phyloP scores from a whole-genome alignment of 192 early-diverging fungal genomes.

The Phlyctochytrium arcticum region DNA sequence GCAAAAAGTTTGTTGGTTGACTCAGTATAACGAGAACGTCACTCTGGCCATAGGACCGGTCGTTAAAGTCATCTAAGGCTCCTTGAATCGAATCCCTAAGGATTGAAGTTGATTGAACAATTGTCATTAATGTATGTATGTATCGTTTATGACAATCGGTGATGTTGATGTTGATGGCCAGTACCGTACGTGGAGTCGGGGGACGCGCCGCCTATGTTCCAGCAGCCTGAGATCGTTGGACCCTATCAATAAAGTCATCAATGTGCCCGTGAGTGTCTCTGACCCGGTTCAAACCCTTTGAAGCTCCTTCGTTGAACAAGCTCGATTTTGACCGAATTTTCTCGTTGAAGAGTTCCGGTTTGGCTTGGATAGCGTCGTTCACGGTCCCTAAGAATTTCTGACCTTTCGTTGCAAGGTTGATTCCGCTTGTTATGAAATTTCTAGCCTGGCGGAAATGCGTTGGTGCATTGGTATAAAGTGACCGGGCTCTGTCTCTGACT shows the following conservation, averaged over 20 bases:
- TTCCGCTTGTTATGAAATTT: neutral
- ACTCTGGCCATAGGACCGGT: constrained; percentile 6
- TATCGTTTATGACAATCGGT: neutral
- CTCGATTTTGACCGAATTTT: neutral
- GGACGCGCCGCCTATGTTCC: neutral
- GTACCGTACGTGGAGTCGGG: neutral
- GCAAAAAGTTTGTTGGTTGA: neutral
- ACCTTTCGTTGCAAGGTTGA: neutral
- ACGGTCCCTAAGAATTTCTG: neutral
- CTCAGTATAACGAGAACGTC: constrained; percentile 8
- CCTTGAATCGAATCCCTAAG: too few relatives aligned
- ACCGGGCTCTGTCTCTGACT: neutral
- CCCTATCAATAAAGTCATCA: neutral
- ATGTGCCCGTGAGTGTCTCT: neutral
- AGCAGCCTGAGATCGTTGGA: neutral
- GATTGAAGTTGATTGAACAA: neutral
- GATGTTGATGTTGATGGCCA: neutral
- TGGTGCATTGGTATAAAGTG: constrained; percentile 1
- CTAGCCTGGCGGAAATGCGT: neutral
- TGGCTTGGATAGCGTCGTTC: neutral
- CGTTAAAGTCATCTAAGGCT: neutral
- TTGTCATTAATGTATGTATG: neutral
- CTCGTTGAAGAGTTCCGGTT: neutral
- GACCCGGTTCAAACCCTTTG: neutral
- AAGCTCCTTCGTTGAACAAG: neutral